These are phyloP conservation scores for Aphanoascus verrucosus DNA, from an alignment of 2,329 filamentous ascomycete genomes.

Conservation along the genomic window DNA sequence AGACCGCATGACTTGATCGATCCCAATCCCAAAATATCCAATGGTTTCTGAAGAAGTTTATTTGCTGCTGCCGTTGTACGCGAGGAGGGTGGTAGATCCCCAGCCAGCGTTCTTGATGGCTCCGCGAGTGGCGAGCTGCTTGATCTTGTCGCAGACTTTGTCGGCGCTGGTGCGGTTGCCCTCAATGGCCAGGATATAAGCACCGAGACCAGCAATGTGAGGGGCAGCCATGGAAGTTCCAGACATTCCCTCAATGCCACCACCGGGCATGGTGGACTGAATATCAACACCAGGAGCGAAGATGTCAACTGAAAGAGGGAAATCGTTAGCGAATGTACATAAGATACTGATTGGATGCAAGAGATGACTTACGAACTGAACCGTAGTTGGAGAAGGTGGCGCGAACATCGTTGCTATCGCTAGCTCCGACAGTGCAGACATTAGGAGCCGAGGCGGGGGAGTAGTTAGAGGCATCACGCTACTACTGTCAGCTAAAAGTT, in stretches of 20 bases:
- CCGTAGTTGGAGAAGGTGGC: constrained; percentile 36
- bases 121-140: constrained; percentile 38
- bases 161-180: constrained; percentile 34
- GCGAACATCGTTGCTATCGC: constrained; percentile 24
- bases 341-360: not conserved
- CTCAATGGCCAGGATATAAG: constrained; percentile 44
- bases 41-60: not conserved
- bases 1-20: not conserved
- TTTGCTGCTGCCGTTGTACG: constrained; percentile 21
- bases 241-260: constrained; percentile 37
- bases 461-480: constrained; percentile 26
- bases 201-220: constrained; percentile 45
- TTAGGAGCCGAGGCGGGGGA: constrained; percentile 32
- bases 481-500: not conserved
- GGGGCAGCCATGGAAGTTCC: constrained; percentile 32
- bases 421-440: constrained; percentile 36
- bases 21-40: not conserved
- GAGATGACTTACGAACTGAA: constrained; percentile 24
- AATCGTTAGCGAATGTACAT: not conserved
- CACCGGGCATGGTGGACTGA: constrained; percentile 40
- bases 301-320: constrained; percentile 37
- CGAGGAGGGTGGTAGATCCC: constrained; percentile 23
- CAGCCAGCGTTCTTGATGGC: constrained; percentile 18
- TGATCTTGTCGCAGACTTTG: constrained; percentile 41
- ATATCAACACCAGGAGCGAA: constrained; percentile 48